Evolutionary conservation across 2,329 filamentous ascomycete genomes (phyloP).

Genomic region (Cladosporium sp.): DNA sequence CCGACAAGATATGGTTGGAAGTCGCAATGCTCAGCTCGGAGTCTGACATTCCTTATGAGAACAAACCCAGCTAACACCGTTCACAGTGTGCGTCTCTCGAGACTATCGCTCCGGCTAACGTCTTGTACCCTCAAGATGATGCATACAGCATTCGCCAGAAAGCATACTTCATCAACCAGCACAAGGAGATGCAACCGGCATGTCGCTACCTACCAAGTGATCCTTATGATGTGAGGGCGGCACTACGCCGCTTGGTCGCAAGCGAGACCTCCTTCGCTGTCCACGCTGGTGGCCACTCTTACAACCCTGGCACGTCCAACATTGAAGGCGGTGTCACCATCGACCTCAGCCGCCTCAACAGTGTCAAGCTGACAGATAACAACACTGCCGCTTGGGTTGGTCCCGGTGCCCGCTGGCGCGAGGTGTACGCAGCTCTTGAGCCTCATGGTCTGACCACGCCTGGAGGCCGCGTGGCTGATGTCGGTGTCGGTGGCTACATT

Average conservation of each 20-base stretch:
- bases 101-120: slow-evolving; percentile 1
- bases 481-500: slow-evolving; percentile 49
- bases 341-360: slow-evolving; percentile 27
- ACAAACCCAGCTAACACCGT: not conserved
- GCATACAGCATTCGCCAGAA: slow-evolving; percentile 1
- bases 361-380: slow-evolving; percentile 24
- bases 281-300: slow-evolving; percentile 31
- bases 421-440: slow-evolving; percentile 45
- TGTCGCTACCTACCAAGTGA: slow-evolving; percentile 8
- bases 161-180: slow-evolving; percentile 12
- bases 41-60: not conserved
- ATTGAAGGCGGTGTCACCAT: slow-evolving; percentile 31
- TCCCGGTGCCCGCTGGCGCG: slow-evolving; percentile 46
- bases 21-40: not conserved
- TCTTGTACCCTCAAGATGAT: not conserved
- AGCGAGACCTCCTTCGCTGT: slow-evolving; percentile 29
- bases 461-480: slow-evolving; percentile 46
- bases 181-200: not conserved
- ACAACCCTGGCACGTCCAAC: slow-evolving; percentile 28
- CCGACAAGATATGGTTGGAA: not conserved
- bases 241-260: not conserved
- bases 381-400: slow-evolving; percentile 40
- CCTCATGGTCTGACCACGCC: slow-evolving; percentile 43
- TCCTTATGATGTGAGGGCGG: slow-evolving; percentile 4
- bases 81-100: slow-evolving; percentile 4